phyloP scores from a whole-genome alignment of 129 eudicot genomes.

The Ambrosia artemisiifolia region DNA sequence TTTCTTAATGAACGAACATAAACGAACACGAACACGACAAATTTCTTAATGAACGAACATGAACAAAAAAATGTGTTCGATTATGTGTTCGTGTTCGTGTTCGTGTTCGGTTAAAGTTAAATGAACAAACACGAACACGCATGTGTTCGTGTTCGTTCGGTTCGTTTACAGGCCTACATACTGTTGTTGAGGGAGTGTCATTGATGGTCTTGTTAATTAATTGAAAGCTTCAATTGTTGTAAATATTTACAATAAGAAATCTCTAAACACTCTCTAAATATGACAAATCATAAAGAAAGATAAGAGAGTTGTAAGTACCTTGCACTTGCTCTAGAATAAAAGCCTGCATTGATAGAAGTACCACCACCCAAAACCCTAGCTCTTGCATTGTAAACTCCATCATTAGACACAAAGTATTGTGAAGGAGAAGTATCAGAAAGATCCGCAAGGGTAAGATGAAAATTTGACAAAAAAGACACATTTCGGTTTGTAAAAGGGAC shows the following conservation, averaged over 20 bases:
- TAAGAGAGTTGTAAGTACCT: constrained; percentile 47
- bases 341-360: constrained; percentile 87
- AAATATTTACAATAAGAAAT: background rate
- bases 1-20: too few species aligned
- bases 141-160: too few species aligned
- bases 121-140: too few species aligned
- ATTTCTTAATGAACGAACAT: too few species aligned
- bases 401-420: constrained; percentile 79
- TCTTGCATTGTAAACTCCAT: constrained; percentile 85
- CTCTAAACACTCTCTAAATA: background rate
- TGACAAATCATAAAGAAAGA: background rate
- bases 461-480: constrained; percentile 69
- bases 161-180: too few species aligned
- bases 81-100: too few species aligned
- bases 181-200: background rate
- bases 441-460: constrained; percentile 82
- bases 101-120: too few species aligned
- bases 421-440: constrained; percentile 68
- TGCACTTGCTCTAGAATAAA: constrained; percentile 83
- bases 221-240: background rate
- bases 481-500: constrained; percentile 79
- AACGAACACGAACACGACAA: too few species aligned
- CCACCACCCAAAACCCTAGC: constrained; percentile 96
- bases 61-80: too few species aligned
- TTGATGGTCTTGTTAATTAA: background rate